Conservation (phyloP, 2,329 filamentous ascomycete species). For the Paramyrothecium sp. region DNA sequence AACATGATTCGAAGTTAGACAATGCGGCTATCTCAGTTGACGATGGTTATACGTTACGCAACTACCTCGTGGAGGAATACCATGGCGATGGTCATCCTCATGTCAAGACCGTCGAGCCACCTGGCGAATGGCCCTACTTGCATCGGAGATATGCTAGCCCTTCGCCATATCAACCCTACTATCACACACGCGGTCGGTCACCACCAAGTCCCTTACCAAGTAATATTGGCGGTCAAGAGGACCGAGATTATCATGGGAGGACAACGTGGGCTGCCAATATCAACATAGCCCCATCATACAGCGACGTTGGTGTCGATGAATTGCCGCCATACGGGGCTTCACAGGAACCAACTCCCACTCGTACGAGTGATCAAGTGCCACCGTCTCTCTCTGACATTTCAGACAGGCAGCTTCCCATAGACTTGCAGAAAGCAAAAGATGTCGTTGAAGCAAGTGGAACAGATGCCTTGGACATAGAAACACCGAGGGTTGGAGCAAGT, state of each 20-base stretch:
- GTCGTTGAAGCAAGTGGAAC: neutral
- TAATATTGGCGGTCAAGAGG: slow-evolving; percentile 35
- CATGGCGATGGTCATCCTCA: slow-evolving; percentile 30
- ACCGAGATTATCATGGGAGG: slow-evolving; percentile 22
- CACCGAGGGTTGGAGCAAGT: neutral
- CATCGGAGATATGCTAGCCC: slow-evolving; percentile 32
- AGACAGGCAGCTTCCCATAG: neutral
- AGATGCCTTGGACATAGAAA: neutral
- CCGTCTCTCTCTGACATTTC: slow-evolving; percentile 2
- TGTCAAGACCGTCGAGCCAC: slow-evolving; percentile 39
- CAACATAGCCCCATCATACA: slow-evolving; percentile 38
- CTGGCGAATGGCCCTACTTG: slow-evolving; percentile 42
- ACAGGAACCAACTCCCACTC: slow-evolving; percentile 11
- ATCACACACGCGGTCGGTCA: slow-evolving; percentile 50
- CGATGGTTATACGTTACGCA: slow-evolving; percentile 35
- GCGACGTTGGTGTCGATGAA: slow-evolving; percentile 26
- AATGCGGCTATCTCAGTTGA: slow-evolving; percentile 37
- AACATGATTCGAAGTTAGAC: slow-evolving; percentile 14
- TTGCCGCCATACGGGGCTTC: slow-evolving; percentile 4
- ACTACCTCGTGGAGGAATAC: slow-evolving; percentile 36
- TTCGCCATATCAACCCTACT: slow-evolving; percentile 40
- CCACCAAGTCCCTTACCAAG: slow-evolving; percentile 50
- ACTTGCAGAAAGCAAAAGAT: neutral
- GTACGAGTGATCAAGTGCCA: slow-evolving; percentile 5
- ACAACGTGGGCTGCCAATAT: slow-evolving; percentile 36